Base-by-base conservation (phyloP, 257 asterid species). In the Solanum ahanhuiri region DNA sequence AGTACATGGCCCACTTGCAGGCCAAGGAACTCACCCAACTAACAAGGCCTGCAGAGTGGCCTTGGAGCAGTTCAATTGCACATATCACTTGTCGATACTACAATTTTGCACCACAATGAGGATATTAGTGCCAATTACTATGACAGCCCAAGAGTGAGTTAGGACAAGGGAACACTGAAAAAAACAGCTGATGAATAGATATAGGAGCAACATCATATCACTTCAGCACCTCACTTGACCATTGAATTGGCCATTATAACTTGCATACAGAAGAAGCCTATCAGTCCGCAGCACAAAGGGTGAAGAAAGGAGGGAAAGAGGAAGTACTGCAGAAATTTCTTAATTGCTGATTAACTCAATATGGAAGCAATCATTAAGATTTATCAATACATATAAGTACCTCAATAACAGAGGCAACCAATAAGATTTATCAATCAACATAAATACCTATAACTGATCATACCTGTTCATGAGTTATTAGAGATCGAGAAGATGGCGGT, bases 401-500 rank as follows among this genome's bases (percentile, higher is more conserved):
- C 76, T 57, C 73, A 82, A 60, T n/a, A 23, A 66, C 35, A 9
- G 82, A 84, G 63, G 60, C 67, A 84, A 41, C 63, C 76, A 57
- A 57, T 69, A 67, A 28, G 25, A 64, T 41, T 28, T 39, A 67
- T 39, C 58, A 84, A 51, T 20, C 87, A 85, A 58, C 51, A 83
- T 5, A 54, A 9, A 1, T 85, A 9, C 12, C 31, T 77, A 89
- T 17, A 41, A 25, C 43, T 84, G 41, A 30, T 15, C 58, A 31
- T 37, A 92, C 93, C 94, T 91, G 93, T 72, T 90, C 92, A 85
- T 91, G 93, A 87, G 90, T 89, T 41, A 91, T 87, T 63, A 91
- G 94, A 83, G 94, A 90, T 66, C 94, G 92, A 87, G 89, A 88
- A 45, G 94, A 91, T 18, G 94, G 93, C 10, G 94, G 94, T 41